A percentile compares a stretch with the other conserved stretches of the same genome.
phyloP scores from a whole-genome alignment of 2,329 filamentous ascomycete genomes.

The Cladosporium halotolerans region DNA sequence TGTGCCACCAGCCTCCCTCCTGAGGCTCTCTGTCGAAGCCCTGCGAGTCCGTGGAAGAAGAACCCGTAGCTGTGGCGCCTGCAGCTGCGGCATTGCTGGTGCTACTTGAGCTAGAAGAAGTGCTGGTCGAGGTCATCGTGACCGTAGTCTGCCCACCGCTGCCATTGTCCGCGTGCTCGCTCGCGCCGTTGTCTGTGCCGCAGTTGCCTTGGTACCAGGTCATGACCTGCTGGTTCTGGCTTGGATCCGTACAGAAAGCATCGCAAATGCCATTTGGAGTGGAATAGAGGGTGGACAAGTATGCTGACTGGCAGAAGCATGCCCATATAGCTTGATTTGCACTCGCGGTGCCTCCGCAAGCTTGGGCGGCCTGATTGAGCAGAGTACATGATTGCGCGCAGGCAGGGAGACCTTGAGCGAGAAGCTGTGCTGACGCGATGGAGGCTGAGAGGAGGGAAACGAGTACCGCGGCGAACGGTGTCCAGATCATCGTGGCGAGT shows the following conservation, averaged over 20 bases:
- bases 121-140: constrained; percentile 3
- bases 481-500: constrained; percentile 1
- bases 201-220: constrained; percentile 68
- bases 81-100: constrained; percentile 12
- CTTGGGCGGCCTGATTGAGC: constrained; percentile 58
- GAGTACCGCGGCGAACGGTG: constrained; percentile 5
- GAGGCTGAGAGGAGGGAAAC: constrained; percentile 13
- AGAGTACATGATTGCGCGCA: constrained; percentile 32
- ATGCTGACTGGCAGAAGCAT: constrained; percentile 67
- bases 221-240: constrained; percentile 54
- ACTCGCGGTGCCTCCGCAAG: constrained; percentile 52
- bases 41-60: neutral
- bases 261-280: constrained; percentile 52
- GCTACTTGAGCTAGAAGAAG: neutral
- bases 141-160: constrained; percentile 10
- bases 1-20: constrained; percentile 20
- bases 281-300: constrained; percentile 53
- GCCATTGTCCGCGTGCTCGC: constrained; percentile 21
- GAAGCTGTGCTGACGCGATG: constrained; percentile 22
- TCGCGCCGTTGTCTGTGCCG: constrained; percentile 37
- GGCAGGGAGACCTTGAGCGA: constrained; percentile 29
- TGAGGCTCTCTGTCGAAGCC: neutral
- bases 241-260: constrained; percentile 36
- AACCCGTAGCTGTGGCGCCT: constrained; percentile 3
- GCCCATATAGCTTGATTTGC: constrained; percentile 49